phyloP scores from a whole-genome alignment of 1,284 basidiomycete species.

The Ceratobasidium sp. region DNA sequence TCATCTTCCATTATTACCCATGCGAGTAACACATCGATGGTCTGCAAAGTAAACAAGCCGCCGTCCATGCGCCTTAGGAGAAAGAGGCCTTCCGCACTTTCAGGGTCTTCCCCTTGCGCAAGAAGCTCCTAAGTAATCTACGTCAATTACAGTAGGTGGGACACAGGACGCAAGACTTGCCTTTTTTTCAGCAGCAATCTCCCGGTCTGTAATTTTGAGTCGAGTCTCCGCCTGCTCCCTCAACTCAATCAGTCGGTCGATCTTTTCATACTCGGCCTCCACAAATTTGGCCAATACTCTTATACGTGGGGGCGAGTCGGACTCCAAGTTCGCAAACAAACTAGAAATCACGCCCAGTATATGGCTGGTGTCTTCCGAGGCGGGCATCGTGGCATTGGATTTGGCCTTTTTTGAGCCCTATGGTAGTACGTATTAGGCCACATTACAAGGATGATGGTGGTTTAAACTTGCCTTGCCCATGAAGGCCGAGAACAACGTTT shows the following conservation, averaged over 20 bases:
- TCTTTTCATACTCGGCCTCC: conserved; percentile 89
- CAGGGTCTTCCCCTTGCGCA: conserved; percentile 68
- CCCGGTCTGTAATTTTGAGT: conserved; percentile 68
- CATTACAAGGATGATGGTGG: neutral
- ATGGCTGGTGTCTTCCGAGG: conserved; percentile 87
- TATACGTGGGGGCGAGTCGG: conserved; percentile 83
- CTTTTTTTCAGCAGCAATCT: conserved; percentile 73
- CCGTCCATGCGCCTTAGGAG: conserved; percentile 87
- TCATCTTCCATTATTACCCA: conserved; percentile 99
- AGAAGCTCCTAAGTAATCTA: conserved; percentile 61
- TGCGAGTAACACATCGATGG: conserved; percentile 90
- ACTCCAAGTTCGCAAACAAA: conserved; percentile 87
- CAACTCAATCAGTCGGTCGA: conserved; percentile 91
- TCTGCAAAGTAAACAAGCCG: conserved; percentile 90
- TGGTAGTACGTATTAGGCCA: neutral
- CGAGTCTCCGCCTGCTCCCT: conserved; percentile 74
- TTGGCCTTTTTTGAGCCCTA: conserved; percentile 66
- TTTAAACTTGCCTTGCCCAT: conserved; percentile 83
- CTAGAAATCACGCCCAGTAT: conserved; percentile 89
- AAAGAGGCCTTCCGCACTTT: conserved; percentile 74
- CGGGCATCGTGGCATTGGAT: conserved; percentile 62
- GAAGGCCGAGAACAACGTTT: conserved; percentile 87
- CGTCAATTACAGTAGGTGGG: neutral
- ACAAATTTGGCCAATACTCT: conserved; percentile 94
- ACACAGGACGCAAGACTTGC: conserved; percentile 55